A percentile compares a stretch with the other conserved stretches of the same genome.
phyloP scores from a whole-genome alignment of 192 early-diverging fungal genomes.

The Phycomyces blakesleeanus region DNA sequence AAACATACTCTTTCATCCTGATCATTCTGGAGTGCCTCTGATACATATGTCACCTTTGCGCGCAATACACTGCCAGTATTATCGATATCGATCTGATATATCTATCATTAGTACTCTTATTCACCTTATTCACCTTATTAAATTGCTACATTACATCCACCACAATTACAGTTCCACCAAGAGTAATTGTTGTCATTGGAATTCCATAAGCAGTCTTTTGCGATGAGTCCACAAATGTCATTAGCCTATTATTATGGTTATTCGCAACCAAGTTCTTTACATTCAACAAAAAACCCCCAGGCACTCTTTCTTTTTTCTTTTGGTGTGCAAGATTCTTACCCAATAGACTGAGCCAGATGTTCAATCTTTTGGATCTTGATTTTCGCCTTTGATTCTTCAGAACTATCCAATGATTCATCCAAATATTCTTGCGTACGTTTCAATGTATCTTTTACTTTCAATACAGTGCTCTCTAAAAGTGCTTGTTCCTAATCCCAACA shows the following conservation, averaged over 20 bases:
- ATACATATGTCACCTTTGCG: conserved; percentile 31
- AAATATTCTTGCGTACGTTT: conserved; percentile 21
- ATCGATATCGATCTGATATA: conserved; percentile 31
- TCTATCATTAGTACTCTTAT: background rate
- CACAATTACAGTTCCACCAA: conserved; percentile 34
- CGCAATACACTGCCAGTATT: conserved; percentile 18
- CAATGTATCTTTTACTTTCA: conserved; percentile 17
- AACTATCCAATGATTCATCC: conserved; percentile 11
- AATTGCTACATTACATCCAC: conserved; percentile 30
- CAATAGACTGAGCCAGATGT: conserved; percentile 23
- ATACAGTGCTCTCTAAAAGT: conserved; percentile 26
- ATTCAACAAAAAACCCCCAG: background rate
- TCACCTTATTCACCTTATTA: no score
- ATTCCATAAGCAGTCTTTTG: conserved; percentile 21
- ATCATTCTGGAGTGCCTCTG: conserved; percentile 27
- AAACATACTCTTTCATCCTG: conserved; percentile 17
- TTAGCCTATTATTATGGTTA: conserved; percentile 13
- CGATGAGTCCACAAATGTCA: conserved; percentile 31
- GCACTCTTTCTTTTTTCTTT: background rate
- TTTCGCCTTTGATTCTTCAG: conserved; percentile 14
- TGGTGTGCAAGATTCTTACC: conserved; percentile 6
- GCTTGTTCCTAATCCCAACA: conserved; percentile 28
- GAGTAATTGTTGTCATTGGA: conserved; percentile 28
- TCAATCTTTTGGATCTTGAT: conserved; percentile 20
- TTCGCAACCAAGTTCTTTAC: background rate